Base-by-base conservation (phyloP, 2,329 filamentous ascomycete genomes). In the Mollisia scopiformis region DNA sequence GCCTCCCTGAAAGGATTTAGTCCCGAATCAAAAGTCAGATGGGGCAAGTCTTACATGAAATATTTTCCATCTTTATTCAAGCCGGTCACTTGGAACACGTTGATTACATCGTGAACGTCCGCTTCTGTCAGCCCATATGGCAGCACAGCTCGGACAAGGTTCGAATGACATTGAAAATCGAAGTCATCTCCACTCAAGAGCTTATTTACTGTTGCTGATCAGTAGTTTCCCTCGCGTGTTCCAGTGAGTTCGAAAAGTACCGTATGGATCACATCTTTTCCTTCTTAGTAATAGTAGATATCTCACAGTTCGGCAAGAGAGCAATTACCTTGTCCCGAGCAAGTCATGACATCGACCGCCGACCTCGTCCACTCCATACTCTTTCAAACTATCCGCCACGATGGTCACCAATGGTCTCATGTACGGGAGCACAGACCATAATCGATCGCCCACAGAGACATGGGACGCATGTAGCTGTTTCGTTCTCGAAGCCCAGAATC, bases 91-190 rank as follows among this genome's bases (percentile, higher is more conserved):
- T 96, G 92, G 72, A 96, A 95, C 2, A 96, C 80, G 70, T 96
- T 96, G 57, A 96, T 81, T 0, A 96, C 91, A 73, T 96, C 91
- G 70, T 96, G 92, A 1, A 95, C 86, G 71, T 95, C 91, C 30
- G 80, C 79, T 75, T 95, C 92, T 5, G 79, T 82, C 43, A 95
- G 74, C 0, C 90, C 90, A 62, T 81, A 87, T 0, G 88, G 87
- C 1, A 88, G 63, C 2, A 95, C 84, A 0, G 92, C 89, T 3
- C 92, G 84, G 1, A 85, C 86, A 11, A 96, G 82, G 73, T 96
- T 96, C 1, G 88, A 92, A 71, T 94, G 91, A 74, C 92, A 96
- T 73, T 95, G 91, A 74, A 85, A 94, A 73, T 95, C 88, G 72
- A 92, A 95, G 31, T 81, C 80, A 53, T 84, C 81, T n/a, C 86